Evolutionary conservation across 176 grass and related monocot species (phyloP).

Genomic region (Carex pumila): DNA sequence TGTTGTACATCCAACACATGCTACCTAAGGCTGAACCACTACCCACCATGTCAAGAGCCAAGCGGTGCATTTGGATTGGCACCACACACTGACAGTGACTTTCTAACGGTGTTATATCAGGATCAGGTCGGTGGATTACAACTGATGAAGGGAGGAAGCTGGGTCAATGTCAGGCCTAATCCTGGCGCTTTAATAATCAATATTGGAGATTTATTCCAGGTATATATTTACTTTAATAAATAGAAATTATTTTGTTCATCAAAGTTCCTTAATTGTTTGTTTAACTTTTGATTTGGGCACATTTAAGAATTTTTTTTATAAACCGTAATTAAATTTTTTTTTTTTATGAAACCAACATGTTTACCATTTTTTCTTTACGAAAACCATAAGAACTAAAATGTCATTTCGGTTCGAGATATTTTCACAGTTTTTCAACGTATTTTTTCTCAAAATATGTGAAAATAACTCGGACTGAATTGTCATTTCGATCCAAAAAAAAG

Average conservation of each 20-base stretch:
- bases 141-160: constrained; percentile 33
- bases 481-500: too few relatives aligned
- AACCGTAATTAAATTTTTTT: too few relatives aligned
- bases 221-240: background rate
- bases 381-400: too few relatives aligned
- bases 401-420: too few relatives aligned
- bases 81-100: constrained; percentile 84
- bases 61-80: constrained; percentile 41
- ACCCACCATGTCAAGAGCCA: constrained; percentile 44
- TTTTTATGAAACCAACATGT: too few relatives aligned
- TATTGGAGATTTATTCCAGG: constrained; percentile 78
- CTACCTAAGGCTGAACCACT: constrained; percentile 71
- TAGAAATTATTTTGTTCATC: too few relatives aligned
- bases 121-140: constrained; percentile 56
- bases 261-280: background rate
- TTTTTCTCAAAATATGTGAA: too few relatives aligned
- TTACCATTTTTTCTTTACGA: too few relatives aligned
- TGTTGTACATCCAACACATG: constrained; percentile 37
- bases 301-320: too few relatives aligned
- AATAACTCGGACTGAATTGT: too few relatives aligned
- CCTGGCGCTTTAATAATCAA: constrained; percentile 57
- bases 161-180: constrained; percentile 49
- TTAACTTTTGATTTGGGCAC: background rate
- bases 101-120: constrained; percentile 56
- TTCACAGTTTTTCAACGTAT: too few relatives aligned